These are phyloP conservation scores for Fusarium bulbicola DNA, from an alignment of 2,329 filamentous ascomycete species.

Conservation along the genomic window DNA sequence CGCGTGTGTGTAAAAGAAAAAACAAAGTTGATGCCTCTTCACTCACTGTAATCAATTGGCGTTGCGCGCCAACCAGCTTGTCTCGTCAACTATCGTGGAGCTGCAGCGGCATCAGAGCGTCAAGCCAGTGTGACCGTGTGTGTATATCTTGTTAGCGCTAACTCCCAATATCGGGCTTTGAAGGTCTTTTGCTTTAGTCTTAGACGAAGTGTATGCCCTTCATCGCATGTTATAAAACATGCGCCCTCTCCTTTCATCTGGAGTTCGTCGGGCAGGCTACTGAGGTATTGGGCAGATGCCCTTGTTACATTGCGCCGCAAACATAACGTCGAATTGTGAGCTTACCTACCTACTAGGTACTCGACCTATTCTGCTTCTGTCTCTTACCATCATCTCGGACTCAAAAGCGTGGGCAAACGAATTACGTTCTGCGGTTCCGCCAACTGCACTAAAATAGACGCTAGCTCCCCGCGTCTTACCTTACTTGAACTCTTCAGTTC, in stretches of 20 bases:
- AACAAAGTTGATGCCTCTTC: slow-evolving; percentile 18
- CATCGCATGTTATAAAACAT: background rate
- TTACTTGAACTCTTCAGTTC: slow-evolving; percentile 20
- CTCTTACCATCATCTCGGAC: background rate
- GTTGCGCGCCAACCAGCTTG: slow-evolving; percentile 31
- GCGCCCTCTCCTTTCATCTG: background rate
- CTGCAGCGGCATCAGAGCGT: slow-evolving; percentile 14
- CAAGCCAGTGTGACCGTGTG: slow-evolving; percentile 9
- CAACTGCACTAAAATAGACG: slow-evolving; percentile 37
- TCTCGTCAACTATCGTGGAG: slow-evolving; percentile 19
- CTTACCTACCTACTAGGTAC: background rate
- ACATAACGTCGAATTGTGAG: background rate
- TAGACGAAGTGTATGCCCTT: background rate
- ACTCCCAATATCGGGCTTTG: slow-evolving; percentile 7
- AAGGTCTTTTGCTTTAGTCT: background rate
- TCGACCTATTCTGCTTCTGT: background rate
- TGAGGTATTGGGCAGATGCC: background rate
- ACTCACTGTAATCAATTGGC: slow-evolving; percentile 16
- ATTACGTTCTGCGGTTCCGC: slow-evolving; percentile 35
- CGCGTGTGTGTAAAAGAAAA: slow-evolving; percentile 9
- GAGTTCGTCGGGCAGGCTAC: background rate
- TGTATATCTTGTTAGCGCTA: slow-evolving; percentile 20
- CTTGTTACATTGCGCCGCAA: background rate
- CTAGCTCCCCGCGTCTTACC: slow-evolving; percentile 44
- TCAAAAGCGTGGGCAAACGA: slow-evolving; percentile 11